Conservation (phyloP, 495 filamentous ascomycete species). For the Viridothelium virens region DNA sequence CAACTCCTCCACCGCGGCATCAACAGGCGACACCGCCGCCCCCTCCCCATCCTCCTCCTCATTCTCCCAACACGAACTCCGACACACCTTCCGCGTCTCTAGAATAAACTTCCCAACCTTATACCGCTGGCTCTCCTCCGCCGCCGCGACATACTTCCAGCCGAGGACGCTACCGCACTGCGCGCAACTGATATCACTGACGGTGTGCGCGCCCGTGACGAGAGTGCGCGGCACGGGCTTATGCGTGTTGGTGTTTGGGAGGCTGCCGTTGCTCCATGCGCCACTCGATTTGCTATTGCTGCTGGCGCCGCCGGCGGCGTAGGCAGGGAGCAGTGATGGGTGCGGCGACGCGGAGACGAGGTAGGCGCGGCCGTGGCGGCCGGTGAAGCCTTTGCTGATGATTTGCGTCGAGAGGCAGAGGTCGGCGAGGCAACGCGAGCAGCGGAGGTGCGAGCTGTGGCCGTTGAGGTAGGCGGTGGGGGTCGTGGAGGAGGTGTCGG, state of each 20-base stretch:
- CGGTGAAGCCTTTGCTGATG: constrained; percentile 85
- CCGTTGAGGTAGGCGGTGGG: constrained; percentile 41
- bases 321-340: constrained; percentile 9
- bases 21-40: not conserved
- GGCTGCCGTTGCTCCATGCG: constrained; percentile 19
- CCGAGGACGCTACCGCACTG: constrained; percentile 65
- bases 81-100: constrained; percentile 67
- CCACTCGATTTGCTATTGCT: constrained; percentile 19
- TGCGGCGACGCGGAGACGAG: constrained; percentile 54
- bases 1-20: constrained; percentile 14
- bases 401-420: constrained; percentile 71
- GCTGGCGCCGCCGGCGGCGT: constrained; percentile 11
- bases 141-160: constrained; percentile 89
- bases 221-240: constrained; percentile 62
- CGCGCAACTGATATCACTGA: constrained; percentile 43
- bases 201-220: constrained; percentile 57
- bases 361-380: constrained; percentile 88
- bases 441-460: constrained; percentile 59
- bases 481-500: constrained; percentile 3
- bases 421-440: constrained; percentile 63
- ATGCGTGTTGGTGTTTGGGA: constrained; percentile 53
- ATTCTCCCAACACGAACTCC: constrained; percentile 60
- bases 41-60: constrained; percentile 1
- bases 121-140: constrained; percentile 73
- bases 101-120: constrained; percentile 97